Conservation (phyloP, 331 rosid species). For the Erythrophleum ivorense region DNA sequence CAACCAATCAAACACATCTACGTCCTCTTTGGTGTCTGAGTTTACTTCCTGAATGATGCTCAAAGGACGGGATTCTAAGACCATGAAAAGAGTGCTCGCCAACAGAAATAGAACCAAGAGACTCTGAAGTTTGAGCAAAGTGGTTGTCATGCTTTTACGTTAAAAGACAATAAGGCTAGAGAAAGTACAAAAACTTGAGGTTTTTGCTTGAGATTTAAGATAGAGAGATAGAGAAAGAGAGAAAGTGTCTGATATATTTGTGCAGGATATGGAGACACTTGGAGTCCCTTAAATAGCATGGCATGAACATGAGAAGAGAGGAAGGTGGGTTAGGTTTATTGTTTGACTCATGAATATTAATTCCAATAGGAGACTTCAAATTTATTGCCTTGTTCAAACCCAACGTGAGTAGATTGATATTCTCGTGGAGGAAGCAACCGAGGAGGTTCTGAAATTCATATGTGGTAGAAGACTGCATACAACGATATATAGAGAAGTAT, state of each 20-base stretch:
- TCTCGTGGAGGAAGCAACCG: constrained; percentile 34
- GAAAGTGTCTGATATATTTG: background rate
- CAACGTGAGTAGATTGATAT: constrained; percentile 4
- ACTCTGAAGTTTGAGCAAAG: background rate
- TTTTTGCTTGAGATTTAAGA: background rate
- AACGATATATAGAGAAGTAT: background rate
- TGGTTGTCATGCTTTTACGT: constrained; percentile 24
- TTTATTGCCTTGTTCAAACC: constrained; percentile 8
- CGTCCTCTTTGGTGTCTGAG: constrained; percentile 23
- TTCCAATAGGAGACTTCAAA: constrained; percentile 1
- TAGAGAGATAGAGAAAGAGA: background rate
- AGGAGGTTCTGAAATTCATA: constrained; percentile 26
- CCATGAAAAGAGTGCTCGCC: constrained; percentile 30
- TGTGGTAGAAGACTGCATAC: background rate
- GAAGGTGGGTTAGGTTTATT: constrained; percentile 13
- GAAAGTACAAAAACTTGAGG: background rate
- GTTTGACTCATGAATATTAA: constrained; percentile 21
- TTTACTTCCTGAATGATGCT: constrained; percentile 29
- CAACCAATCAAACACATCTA: constrained; percentile 50
- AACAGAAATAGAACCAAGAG: constrained; percentile 41
- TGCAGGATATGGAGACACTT: constrained; percentile 8
- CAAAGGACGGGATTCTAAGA: constrained; percentile 51
- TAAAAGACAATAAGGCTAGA: background rate
- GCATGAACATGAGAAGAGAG: background rate
- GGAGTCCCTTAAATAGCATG: constrained; percentile 28